Conservation (phyloP, 1,139 yeast genomes). For the Geotrichum restrictum region DNA sequence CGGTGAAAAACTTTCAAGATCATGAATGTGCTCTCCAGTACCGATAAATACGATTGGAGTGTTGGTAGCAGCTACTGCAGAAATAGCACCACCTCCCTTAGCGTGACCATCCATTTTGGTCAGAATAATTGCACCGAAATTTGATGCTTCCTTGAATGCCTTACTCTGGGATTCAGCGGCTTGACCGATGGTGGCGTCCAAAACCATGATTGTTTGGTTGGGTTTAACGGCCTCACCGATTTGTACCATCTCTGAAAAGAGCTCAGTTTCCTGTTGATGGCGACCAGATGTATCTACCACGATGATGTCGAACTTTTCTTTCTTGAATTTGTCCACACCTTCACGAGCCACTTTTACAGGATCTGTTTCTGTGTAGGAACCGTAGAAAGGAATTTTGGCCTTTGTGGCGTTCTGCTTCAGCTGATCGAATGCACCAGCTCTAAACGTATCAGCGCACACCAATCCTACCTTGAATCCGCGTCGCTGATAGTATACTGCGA, state of each 20-base stretch:
- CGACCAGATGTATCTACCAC: constrained; percentile 98
- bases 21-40: constrained; percentile 96
- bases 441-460: constrained; percentile 97
- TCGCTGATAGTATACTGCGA: constrained; percentile 90
- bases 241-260: constrained; percentile 92
- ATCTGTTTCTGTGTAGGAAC: constrained; percentile 92
- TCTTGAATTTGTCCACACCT: constrained; percentile 88
- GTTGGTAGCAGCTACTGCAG: constrained; percentile 95
- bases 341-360: constrained; percentile 89
- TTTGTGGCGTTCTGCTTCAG: constrained; percentile 94
- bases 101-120: constrained; percentile 99
- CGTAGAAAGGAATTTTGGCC: constrained; percentile 90
- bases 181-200: constrained; percentile 97
- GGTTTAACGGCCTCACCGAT: constrained; percentile 83
- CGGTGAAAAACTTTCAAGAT: constrained; percentile 88
- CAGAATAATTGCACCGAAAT: constrained; percentile 90
- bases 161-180: constrained; percentile 94
- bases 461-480: constrained; percentile 92
- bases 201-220: constrained; percentile 92
- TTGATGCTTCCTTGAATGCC: constrained; percentile 89
- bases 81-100: constrained; percentile 98
- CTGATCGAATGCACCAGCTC: constrained; percentile 99
- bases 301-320: constrained; percentile 86
- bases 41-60: constrained; percentile 97
- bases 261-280: constrained; percentile 89